phyloP scores from a whole-genome alignment of 805 yeast species.

The Saturnispora mendoncae region DNA sequence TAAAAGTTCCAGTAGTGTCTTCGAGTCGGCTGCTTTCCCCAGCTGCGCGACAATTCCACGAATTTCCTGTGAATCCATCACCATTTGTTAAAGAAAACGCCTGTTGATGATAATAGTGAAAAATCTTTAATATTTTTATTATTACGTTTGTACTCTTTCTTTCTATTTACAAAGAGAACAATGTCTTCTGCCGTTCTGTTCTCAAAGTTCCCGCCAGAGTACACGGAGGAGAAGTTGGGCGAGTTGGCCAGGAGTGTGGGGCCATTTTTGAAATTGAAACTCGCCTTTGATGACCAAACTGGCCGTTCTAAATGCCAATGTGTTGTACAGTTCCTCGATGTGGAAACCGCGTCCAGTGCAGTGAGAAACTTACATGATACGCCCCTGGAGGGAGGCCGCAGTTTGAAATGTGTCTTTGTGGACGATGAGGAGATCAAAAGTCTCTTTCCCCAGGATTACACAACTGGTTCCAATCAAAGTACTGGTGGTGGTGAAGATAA shows the following conservation, averaged over 20 bases:
- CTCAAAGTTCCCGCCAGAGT: constrained; percentile 63
- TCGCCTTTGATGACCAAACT: constrained; percentile 79
- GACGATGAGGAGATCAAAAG: constrained; percentile 20
- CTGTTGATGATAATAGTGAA: no score
- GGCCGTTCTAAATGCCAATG: constrained; percentile 92
- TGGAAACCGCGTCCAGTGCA: constrained; percentile 84
- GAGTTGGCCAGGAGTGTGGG: constrained; percentile 84
- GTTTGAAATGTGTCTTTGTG: constrained; percentile 66
- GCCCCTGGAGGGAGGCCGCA: constrained; percentile 51
- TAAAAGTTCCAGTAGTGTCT: constrained; percentile 58
- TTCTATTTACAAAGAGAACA: background rate
- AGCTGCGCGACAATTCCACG: constrained; percentile 58
- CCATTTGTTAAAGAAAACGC: no score
- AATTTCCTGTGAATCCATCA: constrained; percentile 56
- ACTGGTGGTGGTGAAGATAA: no score
- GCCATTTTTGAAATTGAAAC: constrained; percentile 66
- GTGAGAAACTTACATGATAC: constrained; percentile 80
- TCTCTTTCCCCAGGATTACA: constrained; percentile 6
- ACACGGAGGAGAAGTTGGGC: constrained; percentile 82
- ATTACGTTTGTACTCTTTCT: background rate
- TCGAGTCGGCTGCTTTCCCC: constrained; percentile 63
- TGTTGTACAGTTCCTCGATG: constrained; percentile 63
- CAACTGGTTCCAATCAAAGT: background rate
- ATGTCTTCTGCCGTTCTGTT: constrained; percentile 9
- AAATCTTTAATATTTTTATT: no score